Percentiles rank a stretch among this genome's conserved stretches.
Conservation (phyloP, 106 monocot genomes). For the Allium fistulosum region DNA sequence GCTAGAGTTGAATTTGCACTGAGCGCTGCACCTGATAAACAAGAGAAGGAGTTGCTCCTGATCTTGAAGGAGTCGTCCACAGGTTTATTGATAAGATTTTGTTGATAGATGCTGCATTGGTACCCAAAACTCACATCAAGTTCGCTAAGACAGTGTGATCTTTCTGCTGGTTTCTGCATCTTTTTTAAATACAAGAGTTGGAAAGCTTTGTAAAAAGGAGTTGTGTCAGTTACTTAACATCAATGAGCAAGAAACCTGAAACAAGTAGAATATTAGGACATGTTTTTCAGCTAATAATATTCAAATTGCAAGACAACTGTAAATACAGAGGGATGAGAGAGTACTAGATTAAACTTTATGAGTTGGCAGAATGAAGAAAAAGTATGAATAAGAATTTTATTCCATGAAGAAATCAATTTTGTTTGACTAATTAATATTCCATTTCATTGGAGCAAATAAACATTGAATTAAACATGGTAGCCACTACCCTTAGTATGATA, state of each 20-base stretch:
- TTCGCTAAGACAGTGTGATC: constrained; percentile 15
- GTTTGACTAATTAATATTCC: too few species aligned
- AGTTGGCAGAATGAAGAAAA: too few species aligned
- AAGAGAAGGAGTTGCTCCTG: constrained; percentile 58
- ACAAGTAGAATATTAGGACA: background rate
- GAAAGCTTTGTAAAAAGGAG: constrained; percentile 2
- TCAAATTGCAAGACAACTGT: too few species aligned
- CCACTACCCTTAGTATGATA: too few species aligned
- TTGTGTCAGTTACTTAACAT: constrained; percentile 29
- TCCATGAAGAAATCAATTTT: too few species aligned
- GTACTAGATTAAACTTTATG: too few species aligned
- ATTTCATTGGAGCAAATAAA: too few species aligned
- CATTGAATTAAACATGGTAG: too few species aligned
- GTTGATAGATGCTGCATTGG: constrained; percentile 17
- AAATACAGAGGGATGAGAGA: too few species aligned
- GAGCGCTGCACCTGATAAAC: constrained; percentile 79
- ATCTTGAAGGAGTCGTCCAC: background rate
- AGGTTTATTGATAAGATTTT: background rate
- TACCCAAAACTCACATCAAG: constrained; percentile 82
- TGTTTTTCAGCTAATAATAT: too few species aligned
- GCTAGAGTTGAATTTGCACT: constrained; percentile 79
- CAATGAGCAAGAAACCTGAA: constrained; percentile 27
- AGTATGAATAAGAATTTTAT: too few species aligned
- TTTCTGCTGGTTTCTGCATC: constrained; percentile 22
- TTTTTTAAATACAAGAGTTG: constrained; percentile 12